Evolutionary conservation across 169 alveolate species (phyloP), one percentile per base, ranked within the genome.

Genomic region (Plasmodium chabaudi): DNA sequence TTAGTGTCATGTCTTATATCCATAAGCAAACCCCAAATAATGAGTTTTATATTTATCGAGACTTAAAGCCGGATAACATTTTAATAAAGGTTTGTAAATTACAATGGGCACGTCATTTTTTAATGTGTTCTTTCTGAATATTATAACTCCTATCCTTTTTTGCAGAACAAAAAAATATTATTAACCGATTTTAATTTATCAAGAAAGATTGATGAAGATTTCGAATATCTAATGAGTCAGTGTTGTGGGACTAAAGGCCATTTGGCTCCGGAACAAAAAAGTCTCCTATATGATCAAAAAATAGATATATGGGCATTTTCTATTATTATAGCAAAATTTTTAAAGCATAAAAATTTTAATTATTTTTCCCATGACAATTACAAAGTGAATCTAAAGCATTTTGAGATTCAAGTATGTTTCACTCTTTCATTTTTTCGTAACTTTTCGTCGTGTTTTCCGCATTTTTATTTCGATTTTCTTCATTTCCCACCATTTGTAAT

Each of bases 231-330:
- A 4, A 75, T 75, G 88, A 75, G 88, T 63, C 88, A 75, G 27
- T 75, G 88, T 13, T 75, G 88, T 25, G 88, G 88, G n/a, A 75
- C 88, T 7, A 61, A 47, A 57, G 88, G 88, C 0, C 88, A 75
- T 67, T 75, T 75, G 46, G 88, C 88, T 4, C 88, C 88, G 10
- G 88, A 75, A 67, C 88, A 75, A 44, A 75, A 75, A 75, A 75
- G 88, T 55, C 77, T 75, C 17, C 51, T 44, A 1, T 75, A 75
- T 42, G 61, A 63, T 27, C 42, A 39, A 23, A 75, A 49, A 2
- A 74, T 75, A 9, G 88, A 75, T 9, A 34, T 75, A 25, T 75
- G 88, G 88, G 88, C 88, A 47, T 75, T 75, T 51, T 49, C 56
- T 17, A 67, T 75, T 63, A 63, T 75, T 49, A 67, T 75, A 55